Evolutionary conservation across 495 filamentous ascomycete species (phyloP), one percentile per base, ranked within the genome.

Genomic region (Aspergillus sparsus): DNA sequence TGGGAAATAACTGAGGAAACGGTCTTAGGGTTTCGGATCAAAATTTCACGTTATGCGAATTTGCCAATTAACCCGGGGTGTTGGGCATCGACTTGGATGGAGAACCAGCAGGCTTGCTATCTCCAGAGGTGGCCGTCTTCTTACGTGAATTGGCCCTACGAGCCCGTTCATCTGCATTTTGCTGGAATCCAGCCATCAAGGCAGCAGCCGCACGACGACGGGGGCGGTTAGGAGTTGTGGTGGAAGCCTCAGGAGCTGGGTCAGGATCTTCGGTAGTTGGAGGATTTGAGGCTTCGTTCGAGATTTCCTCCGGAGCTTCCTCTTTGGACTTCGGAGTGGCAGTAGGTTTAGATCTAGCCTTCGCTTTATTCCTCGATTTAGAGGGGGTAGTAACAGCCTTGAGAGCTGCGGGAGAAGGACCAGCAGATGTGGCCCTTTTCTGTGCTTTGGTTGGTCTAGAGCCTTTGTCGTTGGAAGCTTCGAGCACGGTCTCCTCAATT

Each of bases 161-260:
- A 4, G 66, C 66, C 37, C 66, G 54, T 41, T 62, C 51, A 18
- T 68, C 58, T n/a, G 63, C 62, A 33, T 66, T 57, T 11, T 58
- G 51, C 46, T 66, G 55, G 13, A 63, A 68, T n/a, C 54, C 61
- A 8, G 60, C 63, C 52, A 68, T 64, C 37, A 68, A 39, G 0
- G 61, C 60, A 1, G 59, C 61, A 16, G 66, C 63, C 12, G 66
- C 66, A n/a, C 61, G 61, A 27, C 66, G 66, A 31, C 63, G 66
- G 31, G 66, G 66, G 12, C 66, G 62, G 16, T 62, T 60, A 7
- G 66, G 62, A 0, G 62, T 68, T 27, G 37, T 44, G 36, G 34
- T 37, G 8, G 54, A 18, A 37, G 12, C 16, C 16, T 61, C 51
- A 5, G 60, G 52, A 8, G 58, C 7, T 21, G 61, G n/a, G 5